Conservation (phyloP, 495 filamentous ascomycete species). For the Aspergillus nanangensis region DNA sequence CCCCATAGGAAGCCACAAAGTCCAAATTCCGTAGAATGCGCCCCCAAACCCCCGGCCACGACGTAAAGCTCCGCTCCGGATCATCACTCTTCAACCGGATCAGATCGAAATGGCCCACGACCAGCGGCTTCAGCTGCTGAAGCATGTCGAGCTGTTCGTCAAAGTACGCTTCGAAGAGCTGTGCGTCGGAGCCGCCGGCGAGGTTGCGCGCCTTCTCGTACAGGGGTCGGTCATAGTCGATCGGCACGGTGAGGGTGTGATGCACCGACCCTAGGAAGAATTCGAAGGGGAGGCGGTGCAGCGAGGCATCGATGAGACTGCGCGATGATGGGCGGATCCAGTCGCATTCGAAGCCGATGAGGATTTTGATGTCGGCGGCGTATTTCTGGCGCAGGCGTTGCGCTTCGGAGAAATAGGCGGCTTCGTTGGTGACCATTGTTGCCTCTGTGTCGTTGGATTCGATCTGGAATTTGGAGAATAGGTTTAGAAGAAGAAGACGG, state of each 20-base stretch:
- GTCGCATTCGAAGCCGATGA: conserved; percentile 90
- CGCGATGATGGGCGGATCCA: conserved; percentile 73
- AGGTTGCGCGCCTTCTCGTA: conserved; percentile 59
- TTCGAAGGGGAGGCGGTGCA: conserved; percentile 62
- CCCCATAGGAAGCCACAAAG: conserved; percentile 66
- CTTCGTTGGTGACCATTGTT: conserved; percentile 52
- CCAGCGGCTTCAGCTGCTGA: conserved; percentile 59
- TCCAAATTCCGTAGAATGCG: conserved; percentile 68
- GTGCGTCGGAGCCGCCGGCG: conserved; percentile 63
- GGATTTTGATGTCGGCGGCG: conserved; percentile 64
- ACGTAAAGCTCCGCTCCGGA: conserved; percentile 52
- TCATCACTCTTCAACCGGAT: conserved; percentile 74
- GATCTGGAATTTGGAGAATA: conserved; percentile 25
- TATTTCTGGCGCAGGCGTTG: conserved; percentile 66
- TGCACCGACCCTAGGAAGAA: conserved; percentile 90
- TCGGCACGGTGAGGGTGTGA: conserved; percentile 79
- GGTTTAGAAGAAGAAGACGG: background rate
- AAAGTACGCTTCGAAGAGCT: conserved; percentile 75
- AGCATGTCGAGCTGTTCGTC: conserved; percentile 85
- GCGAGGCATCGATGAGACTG: conserved; percentile 51
- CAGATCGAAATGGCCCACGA: conserved; percentile 93
- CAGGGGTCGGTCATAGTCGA: conserved; percentile 72
- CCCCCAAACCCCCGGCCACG: conserved; percentile 63
- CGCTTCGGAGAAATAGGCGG: conserved; percentile 68
- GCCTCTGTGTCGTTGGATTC: conserved; percentile 33